phyloP scores from a whole-genome alignment of 2,329 filamentous ascomycete species.

The Fusarium sp. region DNA sequence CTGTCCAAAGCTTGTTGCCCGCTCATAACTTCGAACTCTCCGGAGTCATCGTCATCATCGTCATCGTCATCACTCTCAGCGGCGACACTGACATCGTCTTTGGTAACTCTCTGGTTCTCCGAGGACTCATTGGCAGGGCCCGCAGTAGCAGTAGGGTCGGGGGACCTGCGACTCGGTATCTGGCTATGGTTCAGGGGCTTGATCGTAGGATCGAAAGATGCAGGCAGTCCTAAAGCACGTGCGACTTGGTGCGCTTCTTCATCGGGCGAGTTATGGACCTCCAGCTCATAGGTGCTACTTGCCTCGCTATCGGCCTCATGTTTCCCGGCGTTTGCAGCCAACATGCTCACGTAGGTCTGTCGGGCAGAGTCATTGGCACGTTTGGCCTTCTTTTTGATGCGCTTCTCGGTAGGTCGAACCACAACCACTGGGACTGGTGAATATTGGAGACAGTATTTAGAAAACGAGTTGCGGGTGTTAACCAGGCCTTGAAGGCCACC shows the following conservation, averaged over 20 bases:
- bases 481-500: constrained; percentile 88
- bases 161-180: constrained; percentile 15
- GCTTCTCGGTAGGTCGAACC: constrained; percentile 86
- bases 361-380: constrained; percentile 79
- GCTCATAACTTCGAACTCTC: constrained; percentile 58
- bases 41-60: constrained; percentile 53
- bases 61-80: constrained; percentile 51
- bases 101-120: constrained; percentile 35
- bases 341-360: constrained; percentile 80
- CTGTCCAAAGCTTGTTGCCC: constrained; percentile 57
- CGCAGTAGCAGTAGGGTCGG: constrained; percentile 27
- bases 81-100: constrained; percentile 48
- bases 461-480: constrained; percentile 82
- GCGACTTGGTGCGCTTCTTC: constrained; percentile 74
- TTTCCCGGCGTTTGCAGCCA: constrained; percentile 69
- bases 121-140: constrained; percentile 20
- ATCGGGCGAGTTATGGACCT: constrained; percentile 65
- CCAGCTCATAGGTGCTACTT: constrained; percentile 64
- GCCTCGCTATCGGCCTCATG: constrained; percentile 68
- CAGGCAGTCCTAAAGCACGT: constrained; percentile 70
- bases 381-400: constrained; percentile 90
- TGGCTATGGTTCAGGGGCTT: constrained; percentile 60
- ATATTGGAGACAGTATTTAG: constrained; percentile 94
- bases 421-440: constrained; percentile 94
- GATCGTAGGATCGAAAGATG: constrained; percentile 71